Base-by-base conservation (phyloP, 2,329 filamentous ascomycete genomes). In the Allantophomopsis lycopodina region DNA sequence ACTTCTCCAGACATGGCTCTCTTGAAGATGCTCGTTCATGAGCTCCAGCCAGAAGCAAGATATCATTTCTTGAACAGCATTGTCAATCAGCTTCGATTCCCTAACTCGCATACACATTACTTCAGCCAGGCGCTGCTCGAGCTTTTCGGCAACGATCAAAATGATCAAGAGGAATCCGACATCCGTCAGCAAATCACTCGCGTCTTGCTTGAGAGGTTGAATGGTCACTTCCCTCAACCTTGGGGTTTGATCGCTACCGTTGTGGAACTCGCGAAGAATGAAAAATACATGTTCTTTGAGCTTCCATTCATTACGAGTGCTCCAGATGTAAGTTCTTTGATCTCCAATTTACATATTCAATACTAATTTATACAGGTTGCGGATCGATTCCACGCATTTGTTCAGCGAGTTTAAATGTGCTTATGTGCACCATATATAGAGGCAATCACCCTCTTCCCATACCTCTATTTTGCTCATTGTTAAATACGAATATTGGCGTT, bases 171-270 rank as follows among this genome's bases (percentile, higher is more conserved):
- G 53, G 84, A 89, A 51, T 71, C 71, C 1, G 82, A 87, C 46
- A 79, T 95, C 36, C 83, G 89, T 30, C 83, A 96, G 62, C 85
- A 93, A 57, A 89, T 98, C 42, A 85, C 86, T 39, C 77, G 89
- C 36, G 78, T 95, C 17, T 66, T 98, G 35, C 68, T 95, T 31
- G 91, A 98, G 67, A 77, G 91, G 37, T 67, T 95, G 36, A 75
- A 93, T 43, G 83, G 86, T 16, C 86, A 85, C 58, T 86, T 88
- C 63, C 89, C 89, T 39, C 89, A 96, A 57, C 89, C 93, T 14
- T 96, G 89, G 89, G 93, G 93, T 11, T 65, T 98, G 34, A 79
- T 95, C 56, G 79, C 88, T 46, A 89, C 87, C 30, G 72, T 94
- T 44, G 65, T 91, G 46, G 91, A 96, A 64, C 71, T 98, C 42